Evolutionary conservation across 306 rosid species (phyloP), one percentile per base, ranked within the genome.

Genomic region (Acmispon strigosus): DNA sequence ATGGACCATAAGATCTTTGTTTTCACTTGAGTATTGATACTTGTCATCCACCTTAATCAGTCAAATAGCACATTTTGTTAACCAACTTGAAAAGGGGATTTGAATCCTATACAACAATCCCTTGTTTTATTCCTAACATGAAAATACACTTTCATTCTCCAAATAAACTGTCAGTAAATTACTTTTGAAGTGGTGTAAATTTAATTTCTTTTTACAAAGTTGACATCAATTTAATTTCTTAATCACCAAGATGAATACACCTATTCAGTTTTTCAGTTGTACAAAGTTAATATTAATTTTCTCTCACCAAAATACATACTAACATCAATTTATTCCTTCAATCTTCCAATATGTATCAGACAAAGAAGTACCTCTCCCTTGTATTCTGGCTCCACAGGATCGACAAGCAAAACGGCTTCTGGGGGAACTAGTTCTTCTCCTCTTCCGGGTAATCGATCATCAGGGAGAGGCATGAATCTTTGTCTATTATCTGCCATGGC

Each of bases 401-500:
- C 32, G 19, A 83, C 82, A 2, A 90, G 95, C 54, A 78, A 56
- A 69, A 90, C 96, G 3, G 96, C 96, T 56, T 90, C 96, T 0
- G 95, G 96, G 3, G 85, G 79, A 66, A 78, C 81, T 20, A 88
- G 74, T 63, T 50, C 76, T 62, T 70, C 13, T 45, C 95, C 95
- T 81, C 96, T 86, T 39, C 6, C 64, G 0, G 80, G 66, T 32
- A n/a, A 54, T 14, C 96, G 69, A 8, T 90, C 96, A 0, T 88
- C 92, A 0, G 90, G 95, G n/a, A 86, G 86, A 3, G 96, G 96
- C 96, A 88, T 90, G 34, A 66, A 72, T 69, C 96, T 90, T 67
- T 88, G 87, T 70, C 95, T 86, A 12, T 83, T 27, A 74, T 88
- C 85, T 4, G 85, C 80, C 10, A 88, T 48, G 0, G 80, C 95